Evolutionary conservation across 2,329 filamentous ascomycete species (phyloP), one percentile per base, ranked within the genome.

Genomic region (Aspergillus fijiensis): DNA sequence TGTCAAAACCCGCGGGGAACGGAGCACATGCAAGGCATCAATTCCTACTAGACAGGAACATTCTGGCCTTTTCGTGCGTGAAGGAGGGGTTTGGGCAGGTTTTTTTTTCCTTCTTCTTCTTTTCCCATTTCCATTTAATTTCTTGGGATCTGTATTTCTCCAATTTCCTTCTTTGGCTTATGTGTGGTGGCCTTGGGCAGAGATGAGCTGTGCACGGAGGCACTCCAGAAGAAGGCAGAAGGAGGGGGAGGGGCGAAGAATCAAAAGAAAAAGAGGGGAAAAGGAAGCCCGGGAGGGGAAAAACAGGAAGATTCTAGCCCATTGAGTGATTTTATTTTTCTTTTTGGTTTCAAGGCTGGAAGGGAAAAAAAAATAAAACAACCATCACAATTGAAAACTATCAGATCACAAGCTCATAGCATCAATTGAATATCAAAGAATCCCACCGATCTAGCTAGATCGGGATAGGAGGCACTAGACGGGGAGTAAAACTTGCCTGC

Each of bases 61-160:
- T 65, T 66, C 64, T 63, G 56, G 64, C 55, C 63, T 60, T 54
- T 61, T 60, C 55, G 56, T 29, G 27, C 27, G 47, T 39, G 53
- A 16, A n/a, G 31, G 45, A 51, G 47, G 35, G 49, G 35, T 55
- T 47, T 50, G 51, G 48, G 53, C 53, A 55, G 53, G 53, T 55
- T 55, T 39, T 42, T 25, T 25, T 5, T 5, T 42, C 2, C 5
- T 42, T 6, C 29, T 9, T 29, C 45, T 54, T 42, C n/a, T 45
- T 54, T 54, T 42, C n/a, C 27, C 27, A 2, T 54, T n/a, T 29
- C 27, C n/a, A 25, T 57, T 16, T 35, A 5, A 16, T 45, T 45
- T 45, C 16, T 45, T 19, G 39, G n/a, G 7, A 12, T 54, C 16
- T 45, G 25, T 54, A 27, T 27, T 54, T n/a, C n/a, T 45, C 27